Conservation (phyloP, 176 grass and related monocot genomes). For the Avena eriantha region DNA sequence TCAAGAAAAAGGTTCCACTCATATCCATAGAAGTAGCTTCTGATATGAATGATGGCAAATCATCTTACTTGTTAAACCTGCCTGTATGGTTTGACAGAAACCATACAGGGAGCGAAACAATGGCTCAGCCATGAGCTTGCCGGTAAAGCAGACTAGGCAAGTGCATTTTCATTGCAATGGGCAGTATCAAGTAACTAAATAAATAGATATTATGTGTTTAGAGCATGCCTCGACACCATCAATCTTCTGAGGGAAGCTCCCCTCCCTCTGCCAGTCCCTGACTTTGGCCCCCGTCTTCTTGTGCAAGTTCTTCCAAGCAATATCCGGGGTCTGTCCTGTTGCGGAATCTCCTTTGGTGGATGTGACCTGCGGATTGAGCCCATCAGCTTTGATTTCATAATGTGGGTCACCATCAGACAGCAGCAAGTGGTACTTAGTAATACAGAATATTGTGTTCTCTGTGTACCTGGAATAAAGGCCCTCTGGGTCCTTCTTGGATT, state of each 20-base stretch:
- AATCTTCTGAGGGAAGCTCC: conserved; percentile 78
- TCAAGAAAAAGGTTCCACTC: conserved; percentile 3
- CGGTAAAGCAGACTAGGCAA: neutral
- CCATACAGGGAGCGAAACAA: neutral
- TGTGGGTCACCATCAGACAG: neutral
- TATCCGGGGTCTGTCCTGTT: conserved; percentile 69
- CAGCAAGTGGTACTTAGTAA: neutral
- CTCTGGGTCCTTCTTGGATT: conserved; percentile 71
- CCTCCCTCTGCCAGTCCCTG: conserved; percentile 60
- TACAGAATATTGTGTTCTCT: neutral
- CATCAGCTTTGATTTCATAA: conserved; percentile 17
- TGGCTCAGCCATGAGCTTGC: neutral
- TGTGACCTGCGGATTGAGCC: conserved; percentile 61
- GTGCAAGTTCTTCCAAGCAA: conserved; percentile 84
- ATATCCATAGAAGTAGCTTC: neutral
- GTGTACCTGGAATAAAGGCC: conserved; percentile 73
- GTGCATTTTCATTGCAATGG: neutral
- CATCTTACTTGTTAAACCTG: neutral
- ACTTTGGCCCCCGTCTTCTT: conserved; percentile 65
- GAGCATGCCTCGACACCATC: conserved; percentile 82
- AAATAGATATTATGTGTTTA: conserved; percentile 19
- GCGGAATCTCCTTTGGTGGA: conserved; percentile 61
- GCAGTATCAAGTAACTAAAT: conserved; percentile 14
- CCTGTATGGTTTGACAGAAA: neutral
- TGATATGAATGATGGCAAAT: conserved; percentile 9